phyloP scores from a whole-genome alignment of 148 eudicot genomes.

The Cornus suecica region DNA sequence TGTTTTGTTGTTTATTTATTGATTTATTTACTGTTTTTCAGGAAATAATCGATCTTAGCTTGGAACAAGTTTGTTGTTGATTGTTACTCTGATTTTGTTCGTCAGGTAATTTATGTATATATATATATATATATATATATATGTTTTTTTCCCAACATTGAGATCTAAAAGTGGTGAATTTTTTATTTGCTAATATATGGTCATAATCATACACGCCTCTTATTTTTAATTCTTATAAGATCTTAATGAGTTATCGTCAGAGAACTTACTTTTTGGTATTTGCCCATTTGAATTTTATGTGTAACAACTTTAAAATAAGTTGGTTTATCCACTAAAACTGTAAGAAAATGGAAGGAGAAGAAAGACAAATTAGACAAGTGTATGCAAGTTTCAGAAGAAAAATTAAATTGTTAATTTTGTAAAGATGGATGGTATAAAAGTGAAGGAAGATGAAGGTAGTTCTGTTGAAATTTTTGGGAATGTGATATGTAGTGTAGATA shows the following conservation, averaged over 20 bases:
- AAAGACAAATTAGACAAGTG: not conserved
- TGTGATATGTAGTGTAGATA: not conserved
- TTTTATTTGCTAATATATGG: not conserved
- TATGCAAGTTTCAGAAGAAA: not conserved
- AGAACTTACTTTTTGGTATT: not conserved
- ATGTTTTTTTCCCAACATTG: not conserved
- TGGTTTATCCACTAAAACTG: not conserved
- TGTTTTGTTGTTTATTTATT: not conserved
- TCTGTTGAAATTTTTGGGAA: not conserved
- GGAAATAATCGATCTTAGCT: not conserved
- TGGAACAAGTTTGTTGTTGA: not conserved
- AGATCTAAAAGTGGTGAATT: slow-evolving; percentile 13
- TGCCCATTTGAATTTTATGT: not conserved
- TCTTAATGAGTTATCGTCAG: not conserved
- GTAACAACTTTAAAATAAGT: not conserved
- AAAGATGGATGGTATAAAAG: too few species aligned
- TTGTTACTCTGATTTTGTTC: not conserved
- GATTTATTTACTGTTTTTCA: not conserved
- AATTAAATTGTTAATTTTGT: not conserved
- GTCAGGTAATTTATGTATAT: not conserved
- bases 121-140: too few species aligned
- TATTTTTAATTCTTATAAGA: not conserved
- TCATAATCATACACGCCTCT: not conserved
- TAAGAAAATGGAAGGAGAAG: not conserved
- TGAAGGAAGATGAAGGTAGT: not conserved